Base-by-base conservation (phyloP, 805 yeast genomes). In the Metschnikowia drakensbergensis region DNA sequence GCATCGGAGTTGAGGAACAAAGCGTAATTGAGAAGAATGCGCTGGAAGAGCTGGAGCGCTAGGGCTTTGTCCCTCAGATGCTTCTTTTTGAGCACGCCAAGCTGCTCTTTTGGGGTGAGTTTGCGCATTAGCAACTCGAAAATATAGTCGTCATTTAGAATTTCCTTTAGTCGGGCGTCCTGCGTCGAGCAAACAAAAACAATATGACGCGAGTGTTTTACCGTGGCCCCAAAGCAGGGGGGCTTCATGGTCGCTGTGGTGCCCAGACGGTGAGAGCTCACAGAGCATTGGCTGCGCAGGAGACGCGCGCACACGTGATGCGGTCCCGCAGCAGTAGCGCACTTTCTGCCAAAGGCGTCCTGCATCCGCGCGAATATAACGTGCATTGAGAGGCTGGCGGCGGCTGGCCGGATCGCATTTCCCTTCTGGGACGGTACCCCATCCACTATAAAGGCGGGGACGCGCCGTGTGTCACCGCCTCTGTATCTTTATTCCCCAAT, bases 71-170 rank as follows among this genome's bases (percentile, higher is more conserved):
- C 52, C 1, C 53, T 47, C 4, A 49, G 44, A 45, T 64, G 67
- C 54, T 70, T 76, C 45, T 73, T 70, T 27, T 66, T 59, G 13
- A 74, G 63, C 3, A 84, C 67, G 10, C 50, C 58, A 3, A 63
- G 54, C 53, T 80, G 86, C 13, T 64, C 65, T 0, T 57, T 45
- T 8, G 81, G 63, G 0, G 79, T 69, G 2, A 81, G 55, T 13
- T 69, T 57, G 37, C 88, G 66, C 49, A 83, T 58, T 6, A 75
- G 63, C 1, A 59, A 55, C 58, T 83, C 88, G 54, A 79, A 81
- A 52, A 69, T 66, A 58, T 63, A 74, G 42, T 68, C 77, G 42
- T 62, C 65, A 3, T 17, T 25, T 4, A 62, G 47, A 7, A 45
- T 36, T 2, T 34, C 30, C 7, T 17, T 25, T 13, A 57, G 47